These are phyloP conservation scores for Fusarium pilosicola DNA, from an alignment of 2,329 filamentous ascomycete species.

Conservation along the genomic window DNA sequence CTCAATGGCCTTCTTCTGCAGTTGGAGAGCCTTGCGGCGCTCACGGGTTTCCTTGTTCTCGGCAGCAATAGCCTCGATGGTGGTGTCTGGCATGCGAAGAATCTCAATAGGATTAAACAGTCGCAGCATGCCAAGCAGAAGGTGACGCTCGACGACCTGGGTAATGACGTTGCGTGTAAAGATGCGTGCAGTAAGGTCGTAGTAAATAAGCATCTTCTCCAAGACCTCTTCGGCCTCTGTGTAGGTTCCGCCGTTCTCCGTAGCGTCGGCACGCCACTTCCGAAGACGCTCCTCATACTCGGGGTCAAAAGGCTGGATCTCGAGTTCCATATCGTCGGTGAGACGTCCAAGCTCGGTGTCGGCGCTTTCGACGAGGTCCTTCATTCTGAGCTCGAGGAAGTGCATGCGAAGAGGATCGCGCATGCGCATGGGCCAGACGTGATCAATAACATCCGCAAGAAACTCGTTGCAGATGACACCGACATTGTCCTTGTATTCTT, in stretches of 20 bases:
- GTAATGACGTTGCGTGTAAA: constrained; percentile 64
- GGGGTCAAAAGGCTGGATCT: constrained; percentile 63
- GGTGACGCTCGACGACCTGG: constrained; percentile 62
- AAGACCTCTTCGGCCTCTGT: constrained; percentile 63
- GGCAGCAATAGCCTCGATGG: constrained; percentile 61
- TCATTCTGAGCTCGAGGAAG: constrained; percentile 61
- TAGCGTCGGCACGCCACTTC: constrained; percentile 56
- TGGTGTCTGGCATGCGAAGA: constrained; percentile 56
- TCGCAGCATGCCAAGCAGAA: constrained; percentile 62
- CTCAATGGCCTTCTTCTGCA: constrained; percentile 61
- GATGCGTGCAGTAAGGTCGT: constrained; percentile 62
- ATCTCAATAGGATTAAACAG: constrained; percentile 65
- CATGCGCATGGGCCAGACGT: constrained; percentile 62
- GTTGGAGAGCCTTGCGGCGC: constrained; percentile 58
- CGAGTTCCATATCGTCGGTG: constrained; percentile 62
- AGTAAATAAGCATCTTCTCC: constrained; percentile 67
- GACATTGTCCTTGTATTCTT: constrained; percentile 65
- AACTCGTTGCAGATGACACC: constrained; percentile 65
- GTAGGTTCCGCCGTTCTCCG: constrained; percentile 57
- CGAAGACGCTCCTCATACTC: constrained; percentile 63
- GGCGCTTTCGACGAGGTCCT: constrained; percentile 57
- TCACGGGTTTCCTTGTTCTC: constrained; percentile 65
- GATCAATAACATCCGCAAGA: constrained; percentile 60
- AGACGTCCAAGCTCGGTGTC: constrained; percentile 58
- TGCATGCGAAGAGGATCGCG: constrained; percentile 60